Evolutionary conservation across 768 basidiomycete species (phyloP), one percentile per base, ranked within the genome.

Genomic region (Hypholoma fasciculare): DNA sequence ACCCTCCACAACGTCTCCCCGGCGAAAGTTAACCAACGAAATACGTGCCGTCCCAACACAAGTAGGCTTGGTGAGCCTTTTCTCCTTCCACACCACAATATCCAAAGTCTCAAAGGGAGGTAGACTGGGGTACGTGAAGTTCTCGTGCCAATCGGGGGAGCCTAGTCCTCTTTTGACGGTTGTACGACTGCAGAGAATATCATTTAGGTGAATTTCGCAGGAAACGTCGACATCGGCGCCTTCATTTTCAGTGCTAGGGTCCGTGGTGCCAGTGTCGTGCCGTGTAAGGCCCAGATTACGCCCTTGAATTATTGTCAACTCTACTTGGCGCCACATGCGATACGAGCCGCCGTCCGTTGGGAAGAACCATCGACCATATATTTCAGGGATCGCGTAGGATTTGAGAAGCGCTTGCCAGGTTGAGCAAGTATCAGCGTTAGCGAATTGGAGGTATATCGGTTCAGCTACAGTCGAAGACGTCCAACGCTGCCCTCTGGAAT

Each of bases 311-410:
- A 92, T 78, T 30, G 83, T 82, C 23, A 94, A 75, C 61, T 90
- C 85, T 20, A 94, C 79, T 69, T 90, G 89, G 51, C 94, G 81
- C 89, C 90, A 94, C 83, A 94, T 89, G 54, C 93, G 86, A 72
- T 91, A 93, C 11, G 89, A 82, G 7, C 92, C 92, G 43, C 88
- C 89, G 59, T 87, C 86, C 51, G 71, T 65, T 19, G 83, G 77
- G 39, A 76, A 76, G 62, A 79, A 76, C 68, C 79, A 74, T 62
- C 78, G 77, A 36, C 88, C 91, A 67, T 92, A 91, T 54, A 89
- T 83, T 71, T 94, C 92, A 1, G 91, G 88, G 51, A 81, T 80
- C 12, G 94, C 87, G 70, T 90, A 93, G 3, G 92, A 91, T 58
- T 87, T 85, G 55, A 94, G 77, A 51, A 95, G 82, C 20, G 87